Conservation (phyloP, 352 stramenopile genomes). For the Pythium sp. region DNA sequence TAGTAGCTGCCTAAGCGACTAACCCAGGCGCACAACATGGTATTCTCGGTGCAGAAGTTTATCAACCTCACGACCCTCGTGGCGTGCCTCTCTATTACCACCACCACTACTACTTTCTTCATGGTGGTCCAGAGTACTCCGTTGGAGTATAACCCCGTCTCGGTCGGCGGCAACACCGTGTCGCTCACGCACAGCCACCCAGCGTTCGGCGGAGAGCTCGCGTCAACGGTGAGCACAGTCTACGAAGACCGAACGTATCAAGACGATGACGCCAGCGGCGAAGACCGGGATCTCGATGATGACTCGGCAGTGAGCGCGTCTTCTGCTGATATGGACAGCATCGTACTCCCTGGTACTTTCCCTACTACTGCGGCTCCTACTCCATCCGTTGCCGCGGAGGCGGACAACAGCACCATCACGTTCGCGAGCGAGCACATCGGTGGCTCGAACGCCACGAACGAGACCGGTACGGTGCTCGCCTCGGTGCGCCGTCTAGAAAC, state of each 20-base stretch:
- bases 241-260: conserved; percentile 26
- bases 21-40: neutral
- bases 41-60: conserved; percentile 11
- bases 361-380: neutral
- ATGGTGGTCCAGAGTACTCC: conserved; percentile 13
- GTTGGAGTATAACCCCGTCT: conserved; percentile 29
- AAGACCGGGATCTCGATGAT: conserved; percentile 9
- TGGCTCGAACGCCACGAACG: neutral
- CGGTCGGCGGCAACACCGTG: conserved; percentile 21
- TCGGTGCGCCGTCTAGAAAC: conserved; percentile 20
- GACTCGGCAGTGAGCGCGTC: neutral
- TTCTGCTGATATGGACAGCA: neutral
- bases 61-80: conserved; percentile 12
- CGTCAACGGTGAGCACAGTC: conserved; percentile 15
- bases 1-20: neutral
- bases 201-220: conserved; percentile 27
- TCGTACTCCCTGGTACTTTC: neutral
- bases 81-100: conserved; percentile 10
- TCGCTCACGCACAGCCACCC: conserved; percentile 35
- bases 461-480: conserved; percentile 7
- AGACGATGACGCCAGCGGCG: conserved; percentile 6
- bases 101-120: neutral
- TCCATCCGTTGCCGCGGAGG: neutral
- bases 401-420: conserved; percentile 14
- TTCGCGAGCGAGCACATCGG: conserved; percentile 11